Conservation (phyloP, 2,329 filamentous ascomycete species). For the Aspergillus sp. region DNA sequence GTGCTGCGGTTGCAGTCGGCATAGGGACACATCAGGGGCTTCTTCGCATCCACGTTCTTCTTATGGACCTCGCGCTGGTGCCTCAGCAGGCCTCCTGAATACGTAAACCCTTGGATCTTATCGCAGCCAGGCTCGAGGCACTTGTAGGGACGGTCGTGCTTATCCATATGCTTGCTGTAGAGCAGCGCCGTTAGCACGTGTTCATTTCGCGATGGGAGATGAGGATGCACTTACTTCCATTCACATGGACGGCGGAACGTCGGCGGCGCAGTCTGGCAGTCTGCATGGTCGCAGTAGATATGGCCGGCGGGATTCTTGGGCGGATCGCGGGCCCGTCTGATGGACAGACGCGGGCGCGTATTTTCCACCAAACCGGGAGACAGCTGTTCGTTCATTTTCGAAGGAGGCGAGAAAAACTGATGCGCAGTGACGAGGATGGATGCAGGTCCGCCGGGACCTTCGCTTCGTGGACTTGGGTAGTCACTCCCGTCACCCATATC, state of each 20-base stretch:
- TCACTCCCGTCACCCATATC: constrained; percentile 35
- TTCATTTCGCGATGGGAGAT: constrained; percentile 2
- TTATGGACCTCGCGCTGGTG: constrained; percentile 92
- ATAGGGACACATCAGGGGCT: constrained; percentile 78
- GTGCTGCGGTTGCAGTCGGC: constrained; percentile 79
- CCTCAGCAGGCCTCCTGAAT: constrained; percentile 77
- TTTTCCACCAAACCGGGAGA: constrained; percentile 24
- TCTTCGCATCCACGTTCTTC: constrained; percentile 80
- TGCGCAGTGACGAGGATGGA: constrained; percentile 27
- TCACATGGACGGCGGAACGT: constrained; percentile 78
- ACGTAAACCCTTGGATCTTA: constrained; percentile 89
- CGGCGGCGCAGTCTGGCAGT: constrained; percentile 56
- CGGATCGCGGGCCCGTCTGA: constrained; percentile 41
- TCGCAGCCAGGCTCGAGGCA: constrained; percentile 75
- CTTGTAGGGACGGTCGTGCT: constrained; percentile 87
- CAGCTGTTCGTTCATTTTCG: constrained; percentile 29
- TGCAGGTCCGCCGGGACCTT: constrained; percentile 28
- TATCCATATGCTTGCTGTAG: constrained; percentile 91
- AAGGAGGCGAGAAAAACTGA: constrained; percentile 22
- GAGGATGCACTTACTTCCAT: constrained; percentile 65
- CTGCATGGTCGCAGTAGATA: constrained; percentile 62
- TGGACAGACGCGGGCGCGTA: constrained; percentile 31
- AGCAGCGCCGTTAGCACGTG: constrained; percentile 13
- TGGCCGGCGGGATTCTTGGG: constrained; percentile 61
- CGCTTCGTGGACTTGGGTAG: constrained; percentile 36